A percentile compares a stretch with the other conserved stretches of the same genome.
These are phyloP conservation scores for Porcisia deanei DNA, from an alignment of 208 protist genomes.

Conservation along the genomic window DNA sequence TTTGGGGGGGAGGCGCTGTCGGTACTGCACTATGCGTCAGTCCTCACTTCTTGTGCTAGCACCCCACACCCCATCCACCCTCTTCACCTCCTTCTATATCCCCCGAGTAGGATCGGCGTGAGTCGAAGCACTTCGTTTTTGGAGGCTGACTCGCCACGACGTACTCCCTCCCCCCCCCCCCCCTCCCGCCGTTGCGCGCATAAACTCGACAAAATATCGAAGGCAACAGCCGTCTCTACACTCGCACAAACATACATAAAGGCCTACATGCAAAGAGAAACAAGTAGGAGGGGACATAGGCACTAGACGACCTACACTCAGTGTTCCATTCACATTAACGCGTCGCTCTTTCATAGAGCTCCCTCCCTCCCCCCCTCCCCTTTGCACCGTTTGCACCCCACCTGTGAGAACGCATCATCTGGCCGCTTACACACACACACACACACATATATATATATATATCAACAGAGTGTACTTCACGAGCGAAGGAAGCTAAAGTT, in stretches of 20 bases:
- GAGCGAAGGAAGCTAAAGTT: too few species aligned
- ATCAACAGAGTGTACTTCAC: too few species aligned
- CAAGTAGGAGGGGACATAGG: too few species aligned
- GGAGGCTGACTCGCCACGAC: neutral
- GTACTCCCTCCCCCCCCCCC: too few species aligned
- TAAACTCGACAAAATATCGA: neutral
- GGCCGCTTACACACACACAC: neutral
- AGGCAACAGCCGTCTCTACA: neutral
- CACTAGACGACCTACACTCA: too few species aligned
- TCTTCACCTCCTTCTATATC: neutral
- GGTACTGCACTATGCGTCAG: neutral
- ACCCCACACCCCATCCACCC: neutral
- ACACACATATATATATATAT: neutral
- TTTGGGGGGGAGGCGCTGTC: too few species aligned
- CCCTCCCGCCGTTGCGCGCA: neutral
- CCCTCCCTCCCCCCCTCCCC: too few species aligned
- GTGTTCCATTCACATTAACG: neutral
- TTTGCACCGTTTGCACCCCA: neutral
- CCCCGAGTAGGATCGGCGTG: neutral
- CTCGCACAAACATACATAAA: neutral
- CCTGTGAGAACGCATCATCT: neutral
- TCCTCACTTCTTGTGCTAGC: neutral
- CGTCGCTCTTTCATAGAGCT: neutral
- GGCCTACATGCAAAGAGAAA: neutral
- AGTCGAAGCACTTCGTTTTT: neutral